Base-by-base conservation (phyloP, 1,284 basidiomycete genomes). In the Afroboletus lepidellus region DNA sequence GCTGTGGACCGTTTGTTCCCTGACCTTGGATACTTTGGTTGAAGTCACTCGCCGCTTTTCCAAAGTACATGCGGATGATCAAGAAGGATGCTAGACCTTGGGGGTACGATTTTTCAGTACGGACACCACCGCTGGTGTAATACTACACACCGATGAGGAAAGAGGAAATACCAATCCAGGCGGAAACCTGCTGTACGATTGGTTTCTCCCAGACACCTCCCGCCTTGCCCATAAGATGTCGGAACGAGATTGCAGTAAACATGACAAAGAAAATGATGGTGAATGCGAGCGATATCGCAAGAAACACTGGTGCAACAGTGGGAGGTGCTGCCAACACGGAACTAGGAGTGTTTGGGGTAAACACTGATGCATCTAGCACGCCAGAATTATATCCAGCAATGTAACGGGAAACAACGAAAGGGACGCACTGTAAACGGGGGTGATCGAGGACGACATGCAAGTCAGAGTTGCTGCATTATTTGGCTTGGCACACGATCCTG, bases 41-140 rank as follows among this genome's bases (percentile, higher is more conserved):
- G 70, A 91, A 90, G 61, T 90, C 87, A 51, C 84, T 78, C 2
- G 85, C 80, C 2, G 87, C 81, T 67, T 90, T 90, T 24, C 83
- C 88, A 56, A 88, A 87, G 82, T 86, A 90, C 79, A 91, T 87
- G 57, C 86, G 82, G 51, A 87, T 70, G 53, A 90, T 77, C 20
- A 89, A 74, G 70, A 88, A 86, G 13, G 83, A 74, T 8, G 82
- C 83, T 53, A 90, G 69, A n/a, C 85, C 85, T 87, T 18, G 23
- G 46, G 53, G 38, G 18, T 41, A 46, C 23, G 21, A 18, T 27
- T 45, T 25, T 20, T 55, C 46, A 34, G 29, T 42, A 43, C 6
- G 8, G 20, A 51, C 20, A 5, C 48, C n/a, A 25, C 30, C 38
- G 16, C 33, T 13, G 3, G 13, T 7, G 15, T 32, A 21, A 16